Percentiles rank a stretch among this genome's conserved stretches.
Evolutionary conservation across 2,329 filamentous ascomycete genomes (phyloP).

Genomic region (Salinomyces thailandicus): DNA sequence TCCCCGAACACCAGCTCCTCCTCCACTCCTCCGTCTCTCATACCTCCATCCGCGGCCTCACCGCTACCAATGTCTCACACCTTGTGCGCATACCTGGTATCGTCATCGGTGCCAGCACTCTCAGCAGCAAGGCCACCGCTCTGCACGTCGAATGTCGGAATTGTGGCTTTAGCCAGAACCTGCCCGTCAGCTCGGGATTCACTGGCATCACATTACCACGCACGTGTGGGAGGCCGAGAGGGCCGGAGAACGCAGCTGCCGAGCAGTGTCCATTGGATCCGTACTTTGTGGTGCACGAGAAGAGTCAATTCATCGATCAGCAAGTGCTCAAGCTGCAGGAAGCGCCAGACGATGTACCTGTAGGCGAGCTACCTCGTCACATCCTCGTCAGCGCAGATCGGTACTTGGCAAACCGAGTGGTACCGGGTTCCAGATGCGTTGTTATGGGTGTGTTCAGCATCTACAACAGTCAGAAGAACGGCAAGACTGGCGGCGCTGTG

Average conservation of each 20-base stretch:
- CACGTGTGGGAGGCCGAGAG: constrained; percentile 52
- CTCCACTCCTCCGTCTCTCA: constrained; percentile 85
- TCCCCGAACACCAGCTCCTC: constrained; percentile 86
- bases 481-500: constrained; percentile 71
- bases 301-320: constrained; percentile 89
- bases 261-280: constrained; percentile 87
- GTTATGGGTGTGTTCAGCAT: constrained; percentile 97
- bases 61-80: constrained; percentile 82
- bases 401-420: constrained; percentile 88
- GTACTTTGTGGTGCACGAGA: constrained; percentile 92
- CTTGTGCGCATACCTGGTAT: constrained; percentile 97
- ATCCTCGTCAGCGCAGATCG: constrained; percentile 94
- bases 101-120: constrained; percentile 90
- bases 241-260: constrained; percentile 44
- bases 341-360: constrained; percentile 91
- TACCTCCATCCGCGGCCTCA: constrained; percentile 86
- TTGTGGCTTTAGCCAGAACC: constrained; percentile 60
- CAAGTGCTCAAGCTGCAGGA: constrained; percentile 97
- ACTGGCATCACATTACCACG: constrained; percentile 75
- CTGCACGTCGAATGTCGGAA: constrained; percentile 81
- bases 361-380: constrained; percentile 88
- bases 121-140: constrained; percentile 87
- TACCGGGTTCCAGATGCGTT: constrained; percentile 87
- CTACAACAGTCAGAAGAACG: constrained; percentile 76
- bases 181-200: constrained; percentile 76